These are phyloP conservation scores for Xylaria sp. DNA, from an alignment of 2,329 filamentous ascomycete species.

Conservation along the genomic window DNA sequence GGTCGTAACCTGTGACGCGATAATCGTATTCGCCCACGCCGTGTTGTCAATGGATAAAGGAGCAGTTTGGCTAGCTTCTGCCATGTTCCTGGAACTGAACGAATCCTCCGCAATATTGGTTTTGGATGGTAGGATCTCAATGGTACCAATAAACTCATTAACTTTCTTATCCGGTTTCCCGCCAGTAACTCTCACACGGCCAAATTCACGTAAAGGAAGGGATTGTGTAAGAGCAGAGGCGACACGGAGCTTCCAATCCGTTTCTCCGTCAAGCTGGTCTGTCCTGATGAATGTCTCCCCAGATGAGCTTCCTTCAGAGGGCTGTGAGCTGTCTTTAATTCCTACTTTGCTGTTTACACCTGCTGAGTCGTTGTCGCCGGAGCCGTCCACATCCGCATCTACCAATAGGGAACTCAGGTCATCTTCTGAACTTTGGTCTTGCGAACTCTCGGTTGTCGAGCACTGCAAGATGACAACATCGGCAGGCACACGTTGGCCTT, in stretches of 20 bases:
- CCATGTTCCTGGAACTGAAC: constrained; percentile 42
- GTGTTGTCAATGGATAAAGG: constrained; percentile 95
- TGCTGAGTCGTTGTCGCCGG: constrained; percentile 33
- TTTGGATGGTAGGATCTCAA: constrained; percentile 71
- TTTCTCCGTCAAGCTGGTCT: constrained; percentile 96
- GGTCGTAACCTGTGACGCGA: constrained; percentile 89
- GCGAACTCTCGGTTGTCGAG: constrained; percentile 60
- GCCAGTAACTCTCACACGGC: constrained; percentile 73
- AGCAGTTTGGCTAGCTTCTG: constrained; percentile 59
- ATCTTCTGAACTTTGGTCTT: constrained; percentile 39
- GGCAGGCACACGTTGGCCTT: constrained; percentile 91
- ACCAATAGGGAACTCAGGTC: constrained; percentile 50
- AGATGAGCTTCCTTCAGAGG: constrained; percentile 51
- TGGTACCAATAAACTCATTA: constrained; percentile 91
- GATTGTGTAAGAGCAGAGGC: constrained; percentile 85
- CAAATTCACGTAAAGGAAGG: constrained; percentile 74
- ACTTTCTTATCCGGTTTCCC: constrained; percentile 93
- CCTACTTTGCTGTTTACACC: constrained; percentile 46
- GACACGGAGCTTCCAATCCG: constrained; percentile 95
- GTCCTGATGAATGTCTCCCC: constrained; percentile 97
- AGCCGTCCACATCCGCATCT: constrained; percentile 42
- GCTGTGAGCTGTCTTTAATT: constrained; percentile 37
- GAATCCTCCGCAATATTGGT: constrained; percentile 54
- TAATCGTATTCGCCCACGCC: constrained; percentile 97
- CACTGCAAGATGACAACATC: constrained; percentile 94